Base-by-base conservation (phyloP, 768 basidiomycete species). In the Naganishia onofrii region DNA sequence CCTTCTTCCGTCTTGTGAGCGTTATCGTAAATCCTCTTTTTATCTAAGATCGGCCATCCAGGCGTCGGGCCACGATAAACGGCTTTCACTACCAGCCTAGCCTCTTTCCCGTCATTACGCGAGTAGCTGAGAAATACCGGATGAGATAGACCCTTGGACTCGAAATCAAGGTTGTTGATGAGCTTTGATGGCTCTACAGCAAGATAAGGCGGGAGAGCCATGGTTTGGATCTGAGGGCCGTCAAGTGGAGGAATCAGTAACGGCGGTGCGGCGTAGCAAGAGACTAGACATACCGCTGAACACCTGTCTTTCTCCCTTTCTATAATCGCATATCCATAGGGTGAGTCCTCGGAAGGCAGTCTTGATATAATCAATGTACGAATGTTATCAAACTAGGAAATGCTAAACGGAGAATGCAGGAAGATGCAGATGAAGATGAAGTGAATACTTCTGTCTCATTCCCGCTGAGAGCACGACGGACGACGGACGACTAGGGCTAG, bases 1-100 rank as follows among this genome's bases (percentile, higher is more conserved):
- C 53, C 42, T 51, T 12, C 19, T 21, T 48, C 63, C 44, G 44
- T 32, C 65, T 53, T 54, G 26, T 52, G 65, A 26, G 48, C 65
- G 8, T 15, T 66, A 21, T 54, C 65, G 19, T n/a, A 52, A 2
- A 54, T 54, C 65, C 51, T 66, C 31, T 52, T 66, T 23, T 23
- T 66, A 48, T 66, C 52, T n/a, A 66, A 34, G 6, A 66, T 31
- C 28, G 65, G 65, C 65, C 65, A 66, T 34, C 65, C 48, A 3
- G 46, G 48, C 9, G 46, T 36, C 26, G 65, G 65, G 5, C 46
- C 52, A 32, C 48, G 28, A 28, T 51, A 54, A 15, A 54, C 17
- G 26, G 48, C 65, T 53, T 66, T 66, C 4, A 51, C 46, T 8
- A 66, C 52, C 15, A 66, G 48, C 19, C 65, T 36, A 21, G 65